A percentile compares a stretch with the other conserved stretches of the same genome.
These are phyloP conservation scores for Salix purpurea DNA, from an alignment of 345 rosid genomes.

Conservation along the genomic window DNA sequence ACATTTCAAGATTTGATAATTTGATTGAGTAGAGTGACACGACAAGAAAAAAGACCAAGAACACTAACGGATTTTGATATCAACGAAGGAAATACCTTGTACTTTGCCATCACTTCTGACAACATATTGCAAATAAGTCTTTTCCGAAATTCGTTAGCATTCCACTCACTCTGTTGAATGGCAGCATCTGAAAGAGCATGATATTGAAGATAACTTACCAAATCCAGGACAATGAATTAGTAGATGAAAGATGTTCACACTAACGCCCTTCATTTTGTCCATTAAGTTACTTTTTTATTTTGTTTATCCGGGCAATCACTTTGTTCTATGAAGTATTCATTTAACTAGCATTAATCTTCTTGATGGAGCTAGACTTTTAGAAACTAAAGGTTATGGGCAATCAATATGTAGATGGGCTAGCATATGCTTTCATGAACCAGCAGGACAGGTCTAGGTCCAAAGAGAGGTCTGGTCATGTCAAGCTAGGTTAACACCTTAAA, in stretches of 20 bases:
- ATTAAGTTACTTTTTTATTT: neutral
- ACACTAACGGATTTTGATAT: neutral
- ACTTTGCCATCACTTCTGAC: slow-evolving; percentile 44
- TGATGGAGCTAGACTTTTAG: too few relatives aligned
- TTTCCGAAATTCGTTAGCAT: slow-evolving; percentile 53
- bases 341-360: neutral
- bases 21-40: neutral
- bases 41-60: neutral
- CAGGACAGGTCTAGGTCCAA: too few relatives aligned
- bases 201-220: neutral
- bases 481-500: too few relatives aligned
- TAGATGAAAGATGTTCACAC: neutral
- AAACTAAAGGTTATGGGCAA: too few relatives aligned
- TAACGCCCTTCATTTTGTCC: neutral
- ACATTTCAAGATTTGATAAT: neutral
- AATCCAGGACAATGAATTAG: neutral
- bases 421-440: too few relatives aligned
- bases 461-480: too few relatives aligned
- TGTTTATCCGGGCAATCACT: neutral
- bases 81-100: slow-evolving; percentile 42
- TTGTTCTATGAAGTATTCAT: neutral
- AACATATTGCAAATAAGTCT: slow-evolving; percentile 53
- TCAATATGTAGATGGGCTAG: too few relatives aligned
- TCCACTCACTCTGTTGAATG: slow-evolving; percentile 58
- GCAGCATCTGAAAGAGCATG: slow-evolving; percentile 44